These are phyloP conservation scores for Bombardia bombarda DNA, from an alignment of 495 filamentous ascomycete genomes.

Conservation along the genomic window DNA sequence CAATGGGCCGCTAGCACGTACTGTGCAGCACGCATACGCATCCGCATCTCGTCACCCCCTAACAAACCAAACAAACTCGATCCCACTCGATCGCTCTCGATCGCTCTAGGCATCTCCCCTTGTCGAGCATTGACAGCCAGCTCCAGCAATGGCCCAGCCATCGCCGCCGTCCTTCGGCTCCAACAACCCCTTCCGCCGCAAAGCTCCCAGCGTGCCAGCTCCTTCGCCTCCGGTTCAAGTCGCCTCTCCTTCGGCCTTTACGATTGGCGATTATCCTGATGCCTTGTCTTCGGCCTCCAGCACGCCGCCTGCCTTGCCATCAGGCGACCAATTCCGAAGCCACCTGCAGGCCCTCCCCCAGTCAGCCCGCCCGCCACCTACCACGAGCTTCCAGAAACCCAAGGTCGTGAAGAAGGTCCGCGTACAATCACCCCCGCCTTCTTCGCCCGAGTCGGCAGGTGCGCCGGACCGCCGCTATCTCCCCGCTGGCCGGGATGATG, in stretches of 20 bases:
- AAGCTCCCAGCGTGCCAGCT: constrained; percentile 10
- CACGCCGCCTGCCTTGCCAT: constrained; percentile 16
- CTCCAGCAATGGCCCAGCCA: constrained; percentile 19
- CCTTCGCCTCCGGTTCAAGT: constrained; percentile 9
- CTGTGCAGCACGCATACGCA: not conserved
- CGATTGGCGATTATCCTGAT: constrained; percentile 2
- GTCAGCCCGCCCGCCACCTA: constrained; percentile 23
- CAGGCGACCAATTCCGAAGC: constrained; percentile 20
- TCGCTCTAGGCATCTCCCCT: not conserved
- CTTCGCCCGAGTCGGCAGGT: constrained; percentile 36
- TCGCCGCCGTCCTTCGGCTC: constrained; percentile 27
- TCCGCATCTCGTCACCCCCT: constrained; percentile 2
- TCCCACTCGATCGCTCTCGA: not conserved
- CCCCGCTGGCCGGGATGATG: constrained; percentile 15
- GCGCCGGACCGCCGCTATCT: constrained; percentile 24
- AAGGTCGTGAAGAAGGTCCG: constrained; percentile 48
- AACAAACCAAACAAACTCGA: not conserved
- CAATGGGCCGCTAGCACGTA: constrained; percentile 15
- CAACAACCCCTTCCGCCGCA: constrained; percentile 43
- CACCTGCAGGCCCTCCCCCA: constrained; percentile 19
- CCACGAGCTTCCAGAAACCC: constrained; percentile 34
- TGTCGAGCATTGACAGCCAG: not conserved
- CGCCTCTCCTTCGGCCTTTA: constrained; percentile 13
- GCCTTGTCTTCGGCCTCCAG: constrained; percentile 6
- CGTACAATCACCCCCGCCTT: constrained; percentile 48